Conservation (phyloP, 495 filamentous ascomycete species). For the Penicillium paxilli region DNA sequence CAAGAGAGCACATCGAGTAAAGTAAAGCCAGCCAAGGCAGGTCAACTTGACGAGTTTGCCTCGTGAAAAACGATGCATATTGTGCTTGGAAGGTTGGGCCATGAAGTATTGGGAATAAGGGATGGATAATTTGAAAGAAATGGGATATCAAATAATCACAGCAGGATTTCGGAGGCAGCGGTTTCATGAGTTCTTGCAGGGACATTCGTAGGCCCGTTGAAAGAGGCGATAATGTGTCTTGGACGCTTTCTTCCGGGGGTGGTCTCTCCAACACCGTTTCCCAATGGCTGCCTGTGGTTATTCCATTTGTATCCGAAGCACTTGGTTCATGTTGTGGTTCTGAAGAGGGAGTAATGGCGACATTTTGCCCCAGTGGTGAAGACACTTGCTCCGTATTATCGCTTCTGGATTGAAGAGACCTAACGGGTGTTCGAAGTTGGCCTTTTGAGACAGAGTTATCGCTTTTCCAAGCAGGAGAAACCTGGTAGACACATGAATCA, state of each 20-base stretch:
- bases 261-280: conserved; percentile 4
- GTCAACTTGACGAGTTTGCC: conserved; percentile 2
- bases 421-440: not conserved
- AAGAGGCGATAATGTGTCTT: conserved; percentile 4
- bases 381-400: not conserved
- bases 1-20: conserved; percentile 13
- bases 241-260: not conserved
- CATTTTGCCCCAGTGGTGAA: not conserved
- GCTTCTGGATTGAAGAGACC: not conserved
- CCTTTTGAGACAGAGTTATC: not conserved
- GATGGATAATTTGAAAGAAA: conserved; percentile 12
- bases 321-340: not conserved
- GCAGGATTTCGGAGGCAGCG: conserved; percentile 10
- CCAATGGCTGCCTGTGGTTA: not conserved
- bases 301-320: not conserved
- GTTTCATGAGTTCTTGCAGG: conserved; percentile 6
- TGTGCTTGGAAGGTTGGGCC: conserved; percentile 23
- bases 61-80: conserved; percentile 12
- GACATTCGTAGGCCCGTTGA: conserved; percentile 6
- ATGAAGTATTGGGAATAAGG: conserved; percentile 25
- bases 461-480: too few relatives aligned
- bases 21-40: conserved; percentile 21
- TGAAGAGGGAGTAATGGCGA: not conserved
- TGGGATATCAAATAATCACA: conserved; percentile 21
- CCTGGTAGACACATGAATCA: not conserved